phyloP scores from a whole-genome alignment of 352 stramenopile species.

The Globisporangium nodosum region DNA sequence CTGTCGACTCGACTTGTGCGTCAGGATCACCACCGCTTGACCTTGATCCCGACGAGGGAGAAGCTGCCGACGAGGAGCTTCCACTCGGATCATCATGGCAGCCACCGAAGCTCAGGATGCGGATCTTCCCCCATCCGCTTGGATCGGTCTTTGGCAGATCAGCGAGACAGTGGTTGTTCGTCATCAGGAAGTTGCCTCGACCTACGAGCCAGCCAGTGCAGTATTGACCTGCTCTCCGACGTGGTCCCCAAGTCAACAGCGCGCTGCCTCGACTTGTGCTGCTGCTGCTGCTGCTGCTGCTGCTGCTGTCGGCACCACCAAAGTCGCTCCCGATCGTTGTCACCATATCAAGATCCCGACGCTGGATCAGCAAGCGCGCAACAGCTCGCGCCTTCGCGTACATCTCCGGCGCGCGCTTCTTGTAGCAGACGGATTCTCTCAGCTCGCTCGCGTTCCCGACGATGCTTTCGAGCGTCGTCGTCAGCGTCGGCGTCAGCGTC shows the following conservation, averaged over 20 bases:
- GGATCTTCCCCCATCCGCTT: constrained; percentile 1
- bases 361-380: constrained; percentile 43
- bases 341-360: constrained; percentile 1
- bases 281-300: no score
- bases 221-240: constrained; percentile 18
- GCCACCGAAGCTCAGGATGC: background rate
- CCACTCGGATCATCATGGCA: background rate
- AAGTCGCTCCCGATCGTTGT: no score
- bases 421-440: constrained; percentile 55
- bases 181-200: constrained; percentile 51
- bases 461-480: constrained; percentile 29
- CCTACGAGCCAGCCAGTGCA: constrained; percentile 67
- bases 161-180: constrained; percentile 62
- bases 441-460: constrained; percentile 41
- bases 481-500: constrained; percentile 1
- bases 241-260: background rate
- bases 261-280: background rate
- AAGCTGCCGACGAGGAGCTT: background rate
- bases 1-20: constrained; percentile 13
- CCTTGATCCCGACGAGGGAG: constrained; percentile 5
- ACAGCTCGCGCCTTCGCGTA: constrained; percentile 48
- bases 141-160: background rate
- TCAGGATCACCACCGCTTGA: constrained; percentile 18
- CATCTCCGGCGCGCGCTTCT: constrained; percentile 39
- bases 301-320: no score